These are phyloP conservation scores for Trypanosoma melophagium DNA, from an alignment of 208 protist species.

Conservation along the genomic window DNA sequence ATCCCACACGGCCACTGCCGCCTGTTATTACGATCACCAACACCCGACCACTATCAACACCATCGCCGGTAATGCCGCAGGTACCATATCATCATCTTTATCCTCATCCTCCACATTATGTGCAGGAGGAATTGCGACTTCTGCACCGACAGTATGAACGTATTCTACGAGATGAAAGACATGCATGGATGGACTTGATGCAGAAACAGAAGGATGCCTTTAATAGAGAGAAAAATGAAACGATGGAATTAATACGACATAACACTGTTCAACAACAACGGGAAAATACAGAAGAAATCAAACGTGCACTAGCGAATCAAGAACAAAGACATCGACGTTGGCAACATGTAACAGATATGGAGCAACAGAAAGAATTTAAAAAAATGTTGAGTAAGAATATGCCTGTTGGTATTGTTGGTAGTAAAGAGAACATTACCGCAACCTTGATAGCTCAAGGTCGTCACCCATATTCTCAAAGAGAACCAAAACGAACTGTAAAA, in stretches of 20 bases:
- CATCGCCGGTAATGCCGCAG: not conserved
- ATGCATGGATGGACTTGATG: constrained; percentile 58
- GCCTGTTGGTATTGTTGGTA: not conserved
- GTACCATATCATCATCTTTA: constrained; percentile 8
- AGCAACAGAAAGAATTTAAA: constrained; percentile 43
- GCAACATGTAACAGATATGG: constrained; percentile 48
- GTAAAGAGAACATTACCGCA: not conserved
- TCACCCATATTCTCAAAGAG: not conserved
- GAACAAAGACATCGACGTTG: constrained; percentile 43
- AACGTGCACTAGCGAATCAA: constrained; percentile 32
- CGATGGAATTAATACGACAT: constrained; percentile 12
- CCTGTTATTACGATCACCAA: constrained; percentile 48
- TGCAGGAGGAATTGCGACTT: constrained; percentile 49
- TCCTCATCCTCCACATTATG: constrained; percentile 36
- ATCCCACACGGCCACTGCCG: constrained; percentile 29
- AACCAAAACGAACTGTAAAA: not conserved
- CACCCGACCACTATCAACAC: constrained; percentile 8
- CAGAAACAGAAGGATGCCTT: constrained; percentile 57
- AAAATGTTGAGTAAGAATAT: constrained; percentile 19
- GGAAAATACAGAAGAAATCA: constrained; percentile 28
- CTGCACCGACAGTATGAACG: constrained; percentile 53
- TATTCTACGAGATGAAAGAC: constrained; percentile 52
- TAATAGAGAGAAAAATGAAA: constrained; percentile 17
- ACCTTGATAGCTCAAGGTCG: not conserved
- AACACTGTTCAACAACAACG: not conserved